Evolutionary conservation across 352 stramenopile genomes (phyloP), one percentile per base, ranked within the genome.

Genomic region (Phytophthora niederhauseri): DNA sequence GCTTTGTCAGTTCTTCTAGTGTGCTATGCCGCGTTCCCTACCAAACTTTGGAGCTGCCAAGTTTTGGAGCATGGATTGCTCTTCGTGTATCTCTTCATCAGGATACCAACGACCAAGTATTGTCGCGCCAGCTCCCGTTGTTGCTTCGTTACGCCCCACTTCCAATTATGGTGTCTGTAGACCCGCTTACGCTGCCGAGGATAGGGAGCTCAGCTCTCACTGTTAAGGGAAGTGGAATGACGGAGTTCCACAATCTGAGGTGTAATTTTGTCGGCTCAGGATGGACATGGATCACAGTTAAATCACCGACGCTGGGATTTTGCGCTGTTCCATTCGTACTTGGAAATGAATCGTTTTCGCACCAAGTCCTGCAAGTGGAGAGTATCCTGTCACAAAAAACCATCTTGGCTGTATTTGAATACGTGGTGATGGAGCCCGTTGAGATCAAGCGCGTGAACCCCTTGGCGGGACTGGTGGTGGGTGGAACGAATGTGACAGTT

Each of bases 101-200:
- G 59, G 8, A 22, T 34, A 14, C 20, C 8, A 17, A 49, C 14
- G 19, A 64, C 3, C 55, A 38, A 9, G 34, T 5, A 52, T 15
- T 5, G 31, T 53, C 17, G n/a, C 12, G 14, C 4, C 58, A 69
- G 3, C 24, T 59, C 2, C 38, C 62, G n/a, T 73, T 74, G 61
- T 34, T 83, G 46, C 22, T 85, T 60, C 72, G 61, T n/a, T 76
- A 75, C 53, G 24, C 68, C 41, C 67, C 70, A 57, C 22, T 68
- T 36, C 76, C 78, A 30, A 61, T 49, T 7, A 69, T 84, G 12
- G 14, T 60, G 11, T 77, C 75, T 9, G 51, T 24, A 4, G 20
- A 48, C 15, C 65, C 75, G 17, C 50, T 66, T 20, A 45, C 60
- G 9, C 50, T 76, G 17, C 56, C 66, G 8, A 49, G 52, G 12